These are phyloP conservation scores for Podila verticillata DNA, from an alignment of 192 early-diverging fungal species.

Conservation along the genomic window DNA sequence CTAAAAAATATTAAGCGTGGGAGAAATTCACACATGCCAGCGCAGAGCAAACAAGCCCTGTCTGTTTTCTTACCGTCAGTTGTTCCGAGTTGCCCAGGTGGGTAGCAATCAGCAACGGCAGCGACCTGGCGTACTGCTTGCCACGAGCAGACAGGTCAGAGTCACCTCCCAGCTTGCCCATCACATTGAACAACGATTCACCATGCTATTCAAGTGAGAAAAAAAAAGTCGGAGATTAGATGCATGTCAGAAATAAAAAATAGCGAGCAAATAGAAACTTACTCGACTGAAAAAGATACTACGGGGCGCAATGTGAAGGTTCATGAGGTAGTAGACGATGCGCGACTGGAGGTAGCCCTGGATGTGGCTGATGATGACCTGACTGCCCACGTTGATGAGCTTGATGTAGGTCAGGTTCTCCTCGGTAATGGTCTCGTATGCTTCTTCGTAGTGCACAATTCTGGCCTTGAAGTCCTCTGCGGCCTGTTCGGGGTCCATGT, in stretches of 20 bases:
- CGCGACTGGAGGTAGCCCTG: constrained; percentile 95
- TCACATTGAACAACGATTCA: constrained; percentile 93
- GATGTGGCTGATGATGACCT: constrained; percentile 94
- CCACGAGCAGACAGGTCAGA: constrained; percentile 89
- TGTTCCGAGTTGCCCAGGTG: constrained; percentile 75
- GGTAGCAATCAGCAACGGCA: constrained; percentile 84
- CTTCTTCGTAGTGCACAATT: constrained; percentile 91
- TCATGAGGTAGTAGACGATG: constrained; percentile 99
- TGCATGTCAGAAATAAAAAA: constrained; percentile 10
- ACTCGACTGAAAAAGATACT: constrained; percentile 91
- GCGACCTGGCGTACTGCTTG: constrained; percentile 80
- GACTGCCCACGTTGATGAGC: constrained; percentile 92
- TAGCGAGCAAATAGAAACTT: constrained; percentile 17
- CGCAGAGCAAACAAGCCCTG: neutral
- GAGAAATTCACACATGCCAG: too few species aligned
- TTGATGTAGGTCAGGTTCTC: constrained; percentile 87
- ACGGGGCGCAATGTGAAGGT: constrained; percentile 95
- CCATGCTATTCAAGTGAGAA: constrained; percentile 72
- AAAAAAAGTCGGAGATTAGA: constrained; percentile 9
- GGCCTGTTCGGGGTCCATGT: constrained; percentile 88
- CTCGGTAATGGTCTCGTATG: constrained; percentile 91
- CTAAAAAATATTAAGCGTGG: too few species aligned
- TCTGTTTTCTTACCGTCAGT: constrained; percentile 63
- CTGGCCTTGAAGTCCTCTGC: constrained; percentile 90
- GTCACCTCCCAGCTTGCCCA: constrained; percentile 95